A percentile compares a stretch with the other conserved stretches of the same genome.
Evolutionary conservation across 768 basidiomycete genomes (phyloP).

Genomic region (Hygrocybe punicea): DNA sequence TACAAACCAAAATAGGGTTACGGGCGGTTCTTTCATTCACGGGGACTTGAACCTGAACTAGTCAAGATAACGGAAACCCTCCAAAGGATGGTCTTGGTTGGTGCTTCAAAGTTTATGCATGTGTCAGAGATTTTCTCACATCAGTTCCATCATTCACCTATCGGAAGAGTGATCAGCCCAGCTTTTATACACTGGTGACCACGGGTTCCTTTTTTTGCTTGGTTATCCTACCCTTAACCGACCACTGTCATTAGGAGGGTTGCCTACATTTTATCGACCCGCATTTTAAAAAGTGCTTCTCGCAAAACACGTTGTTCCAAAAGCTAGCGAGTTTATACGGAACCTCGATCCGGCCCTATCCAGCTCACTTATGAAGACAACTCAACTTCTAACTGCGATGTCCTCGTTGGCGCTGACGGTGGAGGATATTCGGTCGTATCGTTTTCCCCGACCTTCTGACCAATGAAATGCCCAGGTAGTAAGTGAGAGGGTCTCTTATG

Average conservation of each 20-base stretch:
- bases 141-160: conserved; percentile 52
- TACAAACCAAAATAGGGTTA: too few species aligned
- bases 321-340: conserved; percentile 55
- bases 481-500: conserved; percentile 4
- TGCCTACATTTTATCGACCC: conserved; percentile 58
- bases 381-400: conserved; percentile 54
- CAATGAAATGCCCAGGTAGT: neutral
- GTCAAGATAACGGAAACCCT: conserved; percentile 38
- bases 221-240: neutral
- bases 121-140: conserved; percentile 2
- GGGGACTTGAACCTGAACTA: conserved; percentile 48
- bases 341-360: conserved; percentile 41
- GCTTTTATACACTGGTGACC: conserved; percentile 52
- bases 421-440: neutral
- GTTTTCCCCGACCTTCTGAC: neutral
- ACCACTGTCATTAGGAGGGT: neutral
- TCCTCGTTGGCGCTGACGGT: conserved; percentile 71
- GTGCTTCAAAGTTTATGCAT: conserved; percentile 21
- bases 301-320: conserved; percentile 49
- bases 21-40: too few species aligned
- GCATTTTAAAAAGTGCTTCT: conserved; percentile 64
- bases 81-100: conserved; percentile 34
- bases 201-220: conserved; percentile 42
- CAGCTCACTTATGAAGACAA: conserved; percentile 61
- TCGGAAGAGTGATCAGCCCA: conserved; percentile 55